Base-by-base conservation (phyloP, 169 alveolate species). In the Plasmodium gallinaceum region DNA sequence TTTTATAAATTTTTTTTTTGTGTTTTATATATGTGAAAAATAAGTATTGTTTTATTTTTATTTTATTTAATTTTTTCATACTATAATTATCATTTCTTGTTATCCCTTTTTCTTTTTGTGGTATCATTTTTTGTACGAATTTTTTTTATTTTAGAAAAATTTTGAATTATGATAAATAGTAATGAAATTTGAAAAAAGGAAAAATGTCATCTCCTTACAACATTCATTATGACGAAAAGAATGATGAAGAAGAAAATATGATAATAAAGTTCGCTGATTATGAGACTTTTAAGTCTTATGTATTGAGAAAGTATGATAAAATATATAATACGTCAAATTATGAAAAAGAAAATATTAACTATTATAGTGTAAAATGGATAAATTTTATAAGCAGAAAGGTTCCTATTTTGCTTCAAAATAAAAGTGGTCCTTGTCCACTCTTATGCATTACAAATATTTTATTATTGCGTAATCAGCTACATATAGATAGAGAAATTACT, bases 361-460 rank as follows among this genome's bases (percentile, higher is more conserved):
- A 76, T 68, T 88, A 88, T 54, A 73, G 74, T 32, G 78, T 88
- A 6, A 88, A 88, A 62, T 74, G 88, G 72, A 74, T 73, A 1
- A 85, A 75, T 60, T 75, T 88, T 70, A 83, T 88, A 45, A 85
- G 74, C 48, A 70, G 91, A 20, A 74, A 83, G 45, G 88, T 83
- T 14, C 87, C 93, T 2, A 78, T 74, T 20, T 73, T 88, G 37
- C 58, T 88, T 14, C 93, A 88, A 66, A 88, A 85, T 57, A 74
- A 88, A 48, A 88, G 70, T 62, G 93, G 93, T 1, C 80, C 93
- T 37, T 88, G 93, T 42, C 93, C 93, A 5, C 91, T 88, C 7
- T 70, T 88, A 12, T 83, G 91, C 51, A 85, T 88, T 16, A 58
- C 93, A 14, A 88, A 88, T 69, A 85, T 88, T 18, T 51, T 88